phyloP scores from a whole-genome alignment of 306 rosid genomes.

The Quillaja saponaria region DNA sequence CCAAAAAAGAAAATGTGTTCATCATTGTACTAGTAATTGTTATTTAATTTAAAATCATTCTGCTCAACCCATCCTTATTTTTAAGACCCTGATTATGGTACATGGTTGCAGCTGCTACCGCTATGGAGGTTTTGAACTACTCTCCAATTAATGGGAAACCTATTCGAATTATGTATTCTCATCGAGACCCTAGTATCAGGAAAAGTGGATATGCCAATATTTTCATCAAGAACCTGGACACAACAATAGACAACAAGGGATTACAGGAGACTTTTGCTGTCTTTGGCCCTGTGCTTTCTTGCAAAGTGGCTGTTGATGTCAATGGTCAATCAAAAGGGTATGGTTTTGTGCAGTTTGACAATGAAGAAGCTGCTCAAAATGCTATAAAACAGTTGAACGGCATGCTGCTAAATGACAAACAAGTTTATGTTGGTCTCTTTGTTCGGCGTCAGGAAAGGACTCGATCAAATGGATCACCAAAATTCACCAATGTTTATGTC shows the following conservation, averaged over 20 bases:
- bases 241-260: conserved; percentile 75
- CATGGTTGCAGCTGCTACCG: conserved; percentile 65
- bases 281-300: conserved; percentile 80
- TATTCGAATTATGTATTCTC: conserved; percentile 82
- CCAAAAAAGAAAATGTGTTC: too few relatives aligned
- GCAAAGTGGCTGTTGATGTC: conserved; percentile 71
- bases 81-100: too few relatives aligned
- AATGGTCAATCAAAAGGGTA: conserved; percentile 76
- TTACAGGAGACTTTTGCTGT: conserved; percentile 71
- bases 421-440: conserved; percentile 66
- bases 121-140: conserved; percentile 61
- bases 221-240: conserved; percentile 76
- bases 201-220: conserved; percentile 80
- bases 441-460: conserved; percentile 61
- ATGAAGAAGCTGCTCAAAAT: conserved; percentile 58
- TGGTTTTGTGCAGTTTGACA: conserved; percentile 82
- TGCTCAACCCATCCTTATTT: too few relatives aligned
- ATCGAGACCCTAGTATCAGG: conserved; percentile 76
- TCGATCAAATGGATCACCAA: conserved; percentile 46
- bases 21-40: too few relatives aligned
- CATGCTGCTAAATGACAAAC: conserved; percentile 73
- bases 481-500: conserved; percentile 75
- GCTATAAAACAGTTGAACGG: conserved; percentile 69
- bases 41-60: too few relatives aligned
- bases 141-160: conserved; percentile 70